These are phyloP conservation scores for Sarocladium strictum DNA, from an alignment of 2,329 filamentous ascomycete species.

Conservation along the genomic window DNA sequence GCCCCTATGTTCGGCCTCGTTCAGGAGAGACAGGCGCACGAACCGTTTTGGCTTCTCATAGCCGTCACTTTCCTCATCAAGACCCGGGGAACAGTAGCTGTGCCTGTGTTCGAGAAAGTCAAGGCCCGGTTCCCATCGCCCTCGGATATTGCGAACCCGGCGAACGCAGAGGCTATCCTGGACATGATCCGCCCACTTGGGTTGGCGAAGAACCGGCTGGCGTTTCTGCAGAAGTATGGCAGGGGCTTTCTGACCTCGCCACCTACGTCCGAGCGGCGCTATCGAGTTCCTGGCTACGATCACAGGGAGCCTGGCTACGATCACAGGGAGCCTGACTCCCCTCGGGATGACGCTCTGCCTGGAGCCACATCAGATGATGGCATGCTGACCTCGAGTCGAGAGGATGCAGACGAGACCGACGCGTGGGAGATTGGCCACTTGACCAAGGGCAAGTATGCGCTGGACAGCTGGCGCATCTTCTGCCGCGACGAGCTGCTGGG, in stretches of 20 bases:
- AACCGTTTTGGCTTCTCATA: conserved; percentile 76
- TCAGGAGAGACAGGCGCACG: conserved; percentile 69
- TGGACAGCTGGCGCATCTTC: conserved; percentile 92
- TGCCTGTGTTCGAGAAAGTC: conserved; percentile 68
- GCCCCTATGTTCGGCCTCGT: conserved; percentile 67
- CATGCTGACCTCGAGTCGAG: conserved; percentile 5
- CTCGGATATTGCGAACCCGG: conserved; percentile 50
- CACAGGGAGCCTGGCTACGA: conserved; percentile 31
- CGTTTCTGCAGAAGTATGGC: conserved; percentile 64
- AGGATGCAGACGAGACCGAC: conserved; percentile 22
- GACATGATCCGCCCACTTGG: conserved; percentile 65
- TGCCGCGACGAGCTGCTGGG: conserved; percentile 74
- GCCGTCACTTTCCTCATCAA: conserved; percentile 82
- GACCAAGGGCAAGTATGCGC: conserved; percentile 73
- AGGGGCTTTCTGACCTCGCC: conserved; percentile 59
- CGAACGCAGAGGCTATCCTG: conserved; percentile 43
- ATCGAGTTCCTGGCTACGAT: conserved; percentile 43
- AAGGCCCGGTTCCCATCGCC: conserved; percentile 65
- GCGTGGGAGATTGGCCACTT: conserved; percentile 84
- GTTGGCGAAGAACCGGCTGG: conserved; percentile 61
- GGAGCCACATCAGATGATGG: neutral
- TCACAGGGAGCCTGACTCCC: conserved; percentile 23
- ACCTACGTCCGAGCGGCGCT: conserved; percentile 53
- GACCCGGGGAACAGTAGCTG: conserved; percentile 66
- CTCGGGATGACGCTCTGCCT: neutral